Base-by-base conservation (phyloP, 768 basidiomycete genomes). In the Pluteus cervinus region DNA sequence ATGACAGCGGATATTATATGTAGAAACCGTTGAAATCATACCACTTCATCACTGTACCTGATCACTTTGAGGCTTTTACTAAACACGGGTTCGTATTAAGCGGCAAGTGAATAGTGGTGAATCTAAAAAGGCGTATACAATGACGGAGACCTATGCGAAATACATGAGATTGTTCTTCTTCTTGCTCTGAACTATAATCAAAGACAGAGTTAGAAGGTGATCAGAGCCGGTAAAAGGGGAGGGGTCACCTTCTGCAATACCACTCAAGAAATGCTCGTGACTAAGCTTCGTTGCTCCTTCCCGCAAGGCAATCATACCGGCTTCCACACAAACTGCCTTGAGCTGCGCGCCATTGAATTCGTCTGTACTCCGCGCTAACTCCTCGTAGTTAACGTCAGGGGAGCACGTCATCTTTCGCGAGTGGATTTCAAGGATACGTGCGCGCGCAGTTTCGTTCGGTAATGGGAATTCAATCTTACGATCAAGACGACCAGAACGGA, bases 161-260 rank as follows among this genome's bases (percentile, higher is more conserved):
- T 91, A 91, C 77, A 89, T 81, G 55, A 97, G 80, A 54, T 89
- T 83, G 56, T 98, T 98, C 79, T 98, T 98, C 80, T 99, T 99
- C 81, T 97, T 93, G 63, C 89, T 90, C 76, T 98, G 94, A 40
- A 98, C 84, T 97, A 61, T 35, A 57, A 43, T 33, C 47, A 49
- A 46, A 23, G 26, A 26, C 28, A 42, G n/a, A 11, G 29, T 14
- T 4, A 15, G 37, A 30, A 23, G 47, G 63, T 15, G n/a, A 31
- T 32, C 29, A 30, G 39, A 16, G 24, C n/a, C 16, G 20, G 36
- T 15, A 45, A 25, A 30, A 33, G 31, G n/a, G n/a, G n/a, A 43
- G 26, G 17, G 38, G 76, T 44, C 45, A 82, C 86, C 86, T 66
- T 91, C 86, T 28, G 88, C 75, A 42, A 92, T 88, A 35, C 88